These are phyloP conservation scores for Heritiera fomes DNA, from an alignment of 345 rosid genomes.

Conservation along the genomic window DNA sequence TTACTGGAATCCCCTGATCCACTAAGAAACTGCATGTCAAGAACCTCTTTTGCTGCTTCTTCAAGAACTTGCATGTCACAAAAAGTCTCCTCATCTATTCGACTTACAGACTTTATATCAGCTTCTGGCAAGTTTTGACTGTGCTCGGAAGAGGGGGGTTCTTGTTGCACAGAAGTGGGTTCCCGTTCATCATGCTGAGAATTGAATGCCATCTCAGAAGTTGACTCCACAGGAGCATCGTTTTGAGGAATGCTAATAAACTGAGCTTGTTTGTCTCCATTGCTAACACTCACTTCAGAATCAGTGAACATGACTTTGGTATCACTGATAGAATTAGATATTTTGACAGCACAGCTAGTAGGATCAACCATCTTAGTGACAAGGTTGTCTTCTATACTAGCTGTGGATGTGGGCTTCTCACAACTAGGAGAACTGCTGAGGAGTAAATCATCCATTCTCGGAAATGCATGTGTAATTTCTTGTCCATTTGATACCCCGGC, in stretches of 20 bases:
- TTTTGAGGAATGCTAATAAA: conserved; percentile 29
- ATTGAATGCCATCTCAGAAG: conserved; percentile 23
- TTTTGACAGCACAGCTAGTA: conserved; percentile 45
- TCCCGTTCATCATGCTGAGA: conserved; percentile 35
- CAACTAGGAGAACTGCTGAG: conserved; percentile 36
- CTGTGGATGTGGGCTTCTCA: conserved; percentile 48
- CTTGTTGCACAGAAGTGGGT: conserved; percentile 31
- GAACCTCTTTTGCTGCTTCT: neutral
- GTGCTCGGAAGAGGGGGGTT: conserved; percentile 31
- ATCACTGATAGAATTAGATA: conserved; percentile 44
- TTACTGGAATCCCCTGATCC: conserved; percentile 30
- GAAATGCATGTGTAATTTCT: conserved; percentile 38
- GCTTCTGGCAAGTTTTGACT: conserved; percentile 33
- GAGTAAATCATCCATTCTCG: conserved; percentile 37
- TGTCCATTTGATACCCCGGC: conserved; percentile 36
- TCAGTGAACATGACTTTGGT: conserved; percentile 54
- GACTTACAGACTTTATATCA: conserved; percentile 33
- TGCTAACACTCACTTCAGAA: conserved; percentile 47
- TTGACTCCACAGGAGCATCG: conserved; percentile 31
- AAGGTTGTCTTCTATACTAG: conserved; percentile 61
- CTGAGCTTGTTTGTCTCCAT: conserved; percentile 46
- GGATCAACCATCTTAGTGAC: conserved; percentile 75
- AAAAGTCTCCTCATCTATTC: conserved; percentile 28
- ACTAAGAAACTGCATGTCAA: conserved; percentile 25
- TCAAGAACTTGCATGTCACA: conserved; percentile 19